Conservation (phyloP, 345 rosid genomes). For the Isatis tinctoria region DNA sequence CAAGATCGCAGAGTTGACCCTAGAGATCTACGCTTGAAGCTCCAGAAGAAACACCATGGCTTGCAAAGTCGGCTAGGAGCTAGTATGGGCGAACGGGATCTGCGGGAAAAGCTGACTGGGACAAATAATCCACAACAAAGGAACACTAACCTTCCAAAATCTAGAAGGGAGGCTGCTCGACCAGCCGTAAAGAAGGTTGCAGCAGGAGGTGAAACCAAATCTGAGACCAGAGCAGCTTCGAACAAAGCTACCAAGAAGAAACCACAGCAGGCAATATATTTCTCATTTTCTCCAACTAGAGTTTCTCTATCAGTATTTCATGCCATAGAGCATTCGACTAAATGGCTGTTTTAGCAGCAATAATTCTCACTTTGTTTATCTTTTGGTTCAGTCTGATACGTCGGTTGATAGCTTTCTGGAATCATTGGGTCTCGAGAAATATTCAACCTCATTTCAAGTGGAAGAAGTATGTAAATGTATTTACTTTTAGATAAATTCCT, state of each 20-base stretch:
- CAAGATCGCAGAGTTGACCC: conserved; percentile 57
- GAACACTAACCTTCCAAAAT: conserved; percentile 40
- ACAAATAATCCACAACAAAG: conserved; percentile 42
- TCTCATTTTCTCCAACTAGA: background rate
- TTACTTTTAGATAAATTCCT: background rate
- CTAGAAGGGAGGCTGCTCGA: conserved; percentile 43
- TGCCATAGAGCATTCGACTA: background rate
- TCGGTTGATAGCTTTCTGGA: conserved; percentile 65
- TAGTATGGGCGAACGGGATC: conserved; percentile 51
- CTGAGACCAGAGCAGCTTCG: conserved; percentile 44
- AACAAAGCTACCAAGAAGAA: conserved; percentile 43
- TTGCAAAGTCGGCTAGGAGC: conserved; percentile 45
- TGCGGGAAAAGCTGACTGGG: conserved; percentile 76
- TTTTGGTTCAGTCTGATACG: conserved; percentile 47
- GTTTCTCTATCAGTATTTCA: background rate
- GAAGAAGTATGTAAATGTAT: conserved; percentile 64
- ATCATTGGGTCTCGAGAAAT: conserved; percentile 83
- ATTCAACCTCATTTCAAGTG: conserved; percentile 75
- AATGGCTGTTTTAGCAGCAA: background rate
- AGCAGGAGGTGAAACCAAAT: conserved; percentile 37
- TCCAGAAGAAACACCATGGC: conserved; percentile 54
- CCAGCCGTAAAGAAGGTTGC: conserved; percentile 41
- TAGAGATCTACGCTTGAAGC: conserved; percentile 80
- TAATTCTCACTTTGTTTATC: background rate
- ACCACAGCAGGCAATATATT: conserved; percentile 44